phyloP scores from a whole-genome alignment of 306 rosid species.

The Styphnolobium japonicum region DNA sequence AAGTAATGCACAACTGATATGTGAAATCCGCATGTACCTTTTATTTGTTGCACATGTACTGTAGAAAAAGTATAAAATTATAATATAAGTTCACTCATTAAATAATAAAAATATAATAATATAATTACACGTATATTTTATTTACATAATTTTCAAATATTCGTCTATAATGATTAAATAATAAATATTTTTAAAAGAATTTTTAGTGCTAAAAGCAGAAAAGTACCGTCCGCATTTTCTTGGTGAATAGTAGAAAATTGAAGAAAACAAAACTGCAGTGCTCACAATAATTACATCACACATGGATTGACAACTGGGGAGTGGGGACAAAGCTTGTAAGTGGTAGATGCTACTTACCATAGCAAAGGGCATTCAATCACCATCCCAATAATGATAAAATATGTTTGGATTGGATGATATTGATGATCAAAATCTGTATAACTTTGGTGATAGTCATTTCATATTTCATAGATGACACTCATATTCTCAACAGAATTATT shows the following conservation, averaged over 20 bases:
- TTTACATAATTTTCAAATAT: no score
- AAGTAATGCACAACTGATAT: no score
- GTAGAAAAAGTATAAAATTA: no score
- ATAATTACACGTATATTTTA: no score
- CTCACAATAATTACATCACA: not conserved
- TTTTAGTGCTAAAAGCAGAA: not conserved
- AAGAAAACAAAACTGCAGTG: not conserved
- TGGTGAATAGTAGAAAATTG: not conserved
- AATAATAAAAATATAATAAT: no score
- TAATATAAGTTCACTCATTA: no score
- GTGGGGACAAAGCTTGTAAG: not conserved
- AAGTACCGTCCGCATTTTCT: not conserved
- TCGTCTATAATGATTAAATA: no score
- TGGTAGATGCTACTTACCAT: not conserved
- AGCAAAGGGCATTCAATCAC: not conserved
- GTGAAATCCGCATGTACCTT: no score
- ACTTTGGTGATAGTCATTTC: not conserved
- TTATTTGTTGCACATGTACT: no score
- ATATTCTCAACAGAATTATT: no score
- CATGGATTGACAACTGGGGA: not conserved
- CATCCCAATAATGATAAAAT: slow-evolving; percentile 5
- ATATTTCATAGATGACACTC: not conserved
- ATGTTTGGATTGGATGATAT: not conserved
- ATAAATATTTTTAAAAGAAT: not conserved
- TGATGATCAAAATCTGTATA: not conserved